Evolutionary conservation across 805 yeast species (phyloP).

Genomic region (Yarrowia sp.): DNA sequence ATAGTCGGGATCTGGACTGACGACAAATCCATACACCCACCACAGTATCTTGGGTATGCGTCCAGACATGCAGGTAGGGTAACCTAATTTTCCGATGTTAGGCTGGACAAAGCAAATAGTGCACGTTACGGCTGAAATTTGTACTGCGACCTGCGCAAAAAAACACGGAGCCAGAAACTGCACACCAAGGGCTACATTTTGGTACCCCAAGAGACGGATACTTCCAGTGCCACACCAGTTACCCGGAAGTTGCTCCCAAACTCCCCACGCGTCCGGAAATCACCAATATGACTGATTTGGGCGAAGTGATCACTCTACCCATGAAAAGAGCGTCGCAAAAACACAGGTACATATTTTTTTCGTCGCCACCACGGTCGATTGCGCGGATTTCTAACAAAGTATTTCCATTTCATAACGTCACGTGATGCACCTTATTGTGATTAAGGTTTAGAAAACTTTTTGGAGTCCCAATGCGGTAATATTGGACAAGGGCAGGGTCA

Average conservation of each 20-base stretch:
- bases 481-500: background rate
- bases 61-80: constrained; percentile 23
- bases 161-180: background rate
- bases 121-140: background rate
- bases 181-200: background rate
- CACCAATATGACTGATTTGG: background rate
- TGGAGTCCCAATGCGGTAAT: background rate
- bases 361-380: background rate
- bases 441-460: background rate
- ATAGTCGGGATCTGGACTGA: background rate
- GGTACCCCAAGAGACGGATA: background rate
- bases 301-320: no score
- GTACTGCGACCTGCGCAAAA: background rate
- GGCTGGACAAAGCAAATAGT: background rate
- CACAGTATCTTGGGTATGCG: background rate
- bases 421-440: background rate
- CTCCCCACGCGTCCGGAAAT: background rate
- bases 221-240: background rate
- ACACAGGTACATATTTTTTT: no score
- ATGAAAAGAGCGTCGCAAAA: no score
- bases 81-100: background rate
- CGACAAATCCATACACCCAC: background rate
- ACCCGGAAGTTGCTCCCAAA: constrained; percentile 26
- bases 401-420: background rate
- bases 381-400: background rate